Evolutionary conservation across 2,329 filamentous ascomycete genomes (phyloP), one percentile per base, ranked within the genome.

Genomic region (Talaromyces sp.): DNA sequence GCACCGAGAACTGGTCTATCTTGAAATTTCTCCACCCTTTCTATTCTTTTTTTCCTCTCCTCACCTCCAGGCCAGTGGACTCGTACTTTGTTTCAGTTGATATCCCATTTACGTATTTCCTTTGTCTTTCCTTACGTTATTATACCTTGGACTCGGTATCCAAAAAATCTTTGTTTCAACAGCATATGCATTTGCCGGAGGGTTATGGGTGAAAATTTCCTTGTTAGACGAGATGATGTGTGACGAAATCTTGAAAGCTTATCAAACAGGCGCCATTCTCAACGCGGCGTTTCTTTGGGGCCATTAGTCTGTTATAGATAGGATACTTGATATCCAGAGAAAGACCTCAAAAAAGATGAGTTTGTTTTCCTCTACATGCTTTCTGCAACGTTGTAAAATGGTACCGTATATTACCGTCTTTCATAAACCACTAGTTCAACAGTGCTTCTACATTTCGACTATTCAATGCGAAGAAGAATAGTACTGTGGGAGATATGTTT

Each of bases 231-330:
- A 48, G 44, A 65, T 65, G 58, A 66, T 62, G 61, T 52, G 58
- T 60, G 58, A 61, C 31, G 59, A 60, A 61, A 61, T 46, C n/a
- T 54, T 55, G 59, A 52, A 31, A 42, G 48, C 37, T 55, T 55
- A 25, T 40, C 62, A 65, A 64, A 63, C 58, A 60, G 61, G 63
- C 63, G 65, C 60, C 63, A 66, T 66, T 66, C 65, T 66, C 65
- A 66, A 66, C 62, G 59, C 63, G 64, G 63, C 63, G 63, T 65
- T 65, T 63, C 60, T 65, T 65, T 63, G 63, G 63, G 25, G 63
- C 33, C 33, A 48, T 50, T 60, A 28, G 48, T 61, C 35, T 55
- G 14, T 54, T 39, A 52, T 54, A 40, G 35, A 39, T 39, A 21
- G 31, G 50, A 37, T 54, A 35, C 50, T 11, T 11, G 2, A 18